phyloP scores from a whole-genome alignment of 2,329 filamentous ascomycete genomes.

The Arthrobotrys megalospora region DNA sequence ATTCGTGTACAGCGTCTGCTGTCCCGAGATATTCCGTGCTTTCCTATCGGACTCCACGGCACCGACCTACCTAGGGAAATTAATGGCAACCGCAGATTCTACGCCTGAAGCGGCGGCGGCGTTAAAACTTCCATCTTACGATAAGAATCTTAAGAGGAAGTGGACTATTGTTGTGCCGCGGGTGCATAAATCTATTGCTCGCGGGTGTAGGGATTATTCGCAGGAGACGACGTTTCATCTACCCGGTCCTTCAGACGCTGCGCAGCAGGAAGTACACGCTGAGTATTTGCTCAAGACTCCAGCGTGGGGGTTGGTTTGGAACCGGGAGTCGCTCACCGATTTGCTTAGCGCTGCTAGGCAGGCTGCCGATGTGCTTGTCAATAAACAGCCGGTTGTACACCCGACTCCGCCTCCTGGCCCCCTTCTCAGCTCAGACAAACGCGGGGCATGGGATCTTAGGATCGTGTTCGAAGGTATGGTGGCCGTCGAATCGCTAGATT shows the following conservation, averaged over 20 bases:
- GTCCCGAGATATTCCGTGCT: slow-evolving; percentile 55
- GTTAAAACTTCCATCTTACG: slow-evolving; percentile 41
- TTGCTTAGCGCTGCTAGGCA: slow-evolving; percentile 48
- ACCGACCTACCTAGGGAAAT: slow-evolving; percentile 47
- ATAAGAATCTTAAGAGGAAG: slow-evolving; percentile 43
- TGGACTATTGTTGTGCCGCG: slow-evolving; percentile 59
- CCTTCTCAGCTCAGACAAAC: slow-evolving; percentile 20
- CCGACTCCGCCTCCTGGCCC: slow-evolving; percentile 8
- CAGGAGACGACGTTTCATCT: slow-evolving; percentile 51
- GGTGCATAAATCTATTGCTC: slow-evolving; percentile 55
- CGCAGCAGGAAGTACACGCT: slow-evolving; percentile 54
- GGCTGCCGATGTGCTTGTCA: slow-evolving; percentile 41
- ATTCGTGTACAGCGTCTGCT: slow-evolving; percentile 59
- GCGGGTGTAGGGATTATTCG: slow-evolving; percentile 53
- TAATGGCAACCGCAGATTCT: slow-evolving; percentile 43
- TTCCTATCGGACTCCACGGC: slow-evolving; percentile 48
- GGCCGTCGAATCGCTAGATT: slow-evolving; percentile 50
- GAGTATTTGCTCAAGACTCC: slow-evolving; percentile 59
- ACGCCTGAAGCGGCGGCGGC: slow-evolving; percentile 3
- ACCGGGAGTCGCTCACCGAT: slow-evolving; percentile 47
- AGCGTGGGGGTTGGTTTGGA: slow-evolving; percentile 58
- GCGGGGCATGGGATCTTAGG: slow-evolving; percentile 46
- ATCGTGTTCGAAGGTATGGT: slow-evolving; percentile 60
- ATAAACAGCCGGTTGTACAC: neutral
- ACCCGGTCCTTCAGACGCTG: slow-evolving; percentile 46